Evolutionary conservation across 2,329 filamentous ascomycete species (phyloP).

Genomic region (Ophiostoma ulmi): DNA sequence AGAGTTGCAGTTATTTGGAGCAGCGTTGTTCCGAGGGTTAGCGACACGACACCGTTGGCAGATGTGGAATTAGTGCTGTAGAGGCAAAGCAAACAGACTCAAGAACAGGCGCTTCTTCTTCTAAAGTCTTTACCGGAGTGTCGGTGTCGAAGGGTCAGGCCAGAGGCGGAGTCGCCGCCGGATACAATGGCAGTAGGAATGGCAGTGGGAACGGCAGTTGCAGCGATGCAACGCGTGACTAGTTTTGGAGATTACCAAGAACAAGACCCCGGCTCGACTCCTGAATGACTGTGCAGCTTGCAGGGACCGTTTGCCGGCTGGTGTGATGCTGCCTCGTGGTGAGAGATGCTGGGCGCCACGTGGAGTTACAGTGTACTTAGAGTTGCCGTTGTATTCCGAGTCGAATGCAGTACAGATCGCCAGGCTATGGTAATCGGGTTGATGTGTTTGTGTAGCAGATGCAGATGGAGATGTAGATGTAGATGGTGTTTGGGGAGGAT

Average conservation of each 20-base stretch:
- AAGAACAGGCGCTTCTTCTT: background rate
- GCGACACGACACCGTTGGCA: no score
- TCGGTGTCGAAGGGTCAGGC: background rate
- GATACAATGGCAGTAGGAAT: no score
- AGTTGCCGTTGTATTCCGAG: background rate
- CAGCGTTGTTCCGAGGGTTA: no score
- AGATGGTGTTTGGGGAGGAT: background rate
- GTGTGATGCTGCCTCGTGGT: background rate
- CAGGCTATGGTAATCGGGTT: background rate
- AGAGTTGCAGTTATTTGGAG: background rate
- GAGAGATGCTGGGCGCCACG: background rate
- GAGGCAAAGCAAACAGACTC: background rate
- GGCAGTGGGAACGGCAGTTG: background rate
- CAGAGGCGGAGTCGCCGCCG: background rate
- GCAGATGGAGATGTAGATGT: background rate
- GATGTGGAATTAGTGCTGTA: background rate
- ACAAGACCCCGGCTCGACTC: background rate
- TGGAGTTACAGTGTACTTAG: background rate
- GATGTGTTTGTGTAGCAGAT: no score
- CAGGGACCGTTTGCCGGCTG: background rate
- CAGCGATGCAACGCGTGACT: constrained; percentile 2
- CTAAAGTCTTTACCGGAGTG: background rate
- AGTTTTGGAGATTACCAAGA: background rate
- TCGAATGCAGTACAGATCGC: constrained; percentile 1
- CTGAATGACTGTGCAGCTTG: background rate